Conservation (phyloP, 306 rosid genomes). For the Heteromeles arbutifolia region DNA sequence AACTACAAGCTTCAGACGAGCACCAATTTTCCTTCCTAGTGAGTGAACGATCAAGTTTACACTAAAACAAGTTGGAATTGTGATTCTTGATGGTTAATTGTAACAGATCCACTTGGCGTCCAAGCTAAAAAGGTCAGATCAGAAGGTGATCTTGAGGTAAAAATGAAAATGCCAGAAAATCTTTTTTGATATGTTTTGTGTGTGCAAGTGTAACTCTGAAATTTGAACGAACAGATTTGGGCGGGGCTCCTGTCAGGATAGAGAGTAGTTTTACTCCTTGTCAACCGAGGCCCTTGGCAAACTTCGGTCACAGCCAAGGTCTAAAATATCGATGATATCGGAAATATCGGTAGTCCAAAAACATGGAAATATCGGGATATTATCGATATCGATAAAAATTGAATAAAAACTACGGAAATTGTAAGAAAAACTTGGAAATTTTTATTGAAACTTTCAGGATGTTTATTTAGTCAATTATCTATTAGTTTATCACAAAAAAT, state of each 20-base stretch:
- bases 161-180: not conserved
- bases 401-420: too few relatives aligned
- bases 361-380: too few relatives aligned
- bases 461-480: too few relatives aligned
- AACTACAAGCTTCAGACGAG: not conserved
- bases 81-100: not conserved
- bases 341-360: too few relatives aligned
- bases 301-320: slow-evolving; percentile 28
- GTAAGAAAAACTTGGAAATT: too few relatives aligned
- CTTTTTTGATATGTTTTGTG: not conserved
- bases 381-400: too few relatives aligned
- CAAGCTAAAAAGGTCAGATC: slow-evolving; percentile 86
- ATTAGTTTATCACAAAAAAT: too few relatives aligned
- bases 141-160: slow-evolving; percentile 85
- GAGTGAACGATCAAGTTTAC: not conserved
- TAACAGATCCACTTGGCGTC: slow-evolving; percentile 67
- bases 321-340: too few relatives aligned
- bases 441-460: too few relatives aligned
- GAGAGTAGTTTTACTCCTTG: slow-evolving; percentile 57
- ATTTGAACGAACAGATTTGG: slow-evolving; percentile 54
- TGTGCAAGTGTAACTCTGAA: not conserved
- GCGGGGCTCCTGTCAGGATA: slow-evolving; percentile 83
- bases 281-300: slow-evolving; percentile 50
- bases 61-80: not conserved
- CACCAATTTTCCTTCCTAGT: not conserved